Evolutionary conservation across 2,329 filamentous ascomycete genomes (phyloP).

Genomic region (Fusarium chlamydosporum): DNA sequence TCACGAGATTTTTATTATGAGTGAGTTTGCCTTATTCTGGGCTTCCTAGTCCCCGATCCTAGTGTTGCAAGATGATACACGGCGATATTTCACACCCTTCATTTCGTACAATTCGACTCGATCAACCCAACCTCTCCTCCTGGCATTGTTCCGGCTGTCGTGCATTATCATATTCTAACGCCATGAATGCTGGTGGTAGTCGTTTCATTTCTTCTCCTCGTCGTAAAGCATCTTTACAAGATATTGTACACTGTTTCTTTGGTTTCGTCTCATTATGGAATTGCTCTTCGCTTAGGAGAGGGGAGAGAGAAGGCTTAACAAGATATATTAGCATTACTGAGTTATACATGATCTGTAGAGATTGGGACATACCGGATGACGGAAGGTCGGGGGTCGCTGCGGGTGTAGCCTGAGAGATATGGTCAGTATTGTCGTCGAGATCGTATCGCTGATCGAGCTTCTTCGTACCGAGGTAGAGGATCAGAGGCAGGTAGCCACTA

Average conservation of each 20-base stretch:
- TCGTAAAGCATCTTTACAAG: slow-evolving; percentile 25
- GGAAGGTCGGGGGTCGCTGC: slow-evolving; percentile 90
- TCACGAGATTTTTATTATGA: slow-evolving; percentile 42
- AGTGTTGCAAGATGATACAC: slow-evolving; percentile 48
- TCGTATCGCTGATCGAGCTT: slow-evolving; percentile 43
- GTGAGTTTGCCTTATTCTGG: slow-evolving; percentile 38
- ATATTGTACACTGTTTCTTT: slow-evolving; percentile 49
- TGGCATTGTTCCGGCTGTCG: slow-evolving; percentile 37
- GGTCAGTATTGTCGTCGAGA: slow-evolving; percentile 48
- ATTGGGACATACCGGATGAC: slow-evolving; percentile 65
- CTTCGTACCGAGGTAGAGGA: slow-evolving; percentile 89
- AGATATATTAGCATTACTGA: slow-evolving; percentile 38
- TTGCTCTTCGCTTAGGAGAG: slow-evolving; percentile 65
- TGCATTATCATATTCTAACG: slow-evolving; percentile 46
- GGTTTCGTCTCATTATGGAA: slow-evolving; percentile 23
- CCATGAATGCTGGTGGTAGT: slow-evolving; percentile 47
- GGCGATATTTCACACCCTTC: slow-evolving; percentile 26
- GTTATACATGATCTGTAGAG: neutral
- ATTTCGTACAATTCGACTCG: slow-evolving; percentile 40
- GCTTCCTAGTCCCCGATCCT: slow-evolving; percentile 30
- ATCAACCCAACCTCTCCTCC: slow-evolving; percentile 35
- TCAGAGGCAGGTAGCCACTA: slow-evolving; percentile 95
- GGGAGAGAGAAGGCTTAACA: slow-evolving; percentile 72
- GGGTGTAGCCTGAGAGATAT: slow-evolving; percentile 80
- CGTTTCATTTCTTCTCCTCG: slow-evolving; percentile 6